Evolutionary conservation across 139 green algal genomes (phyloP), one percentile per base, ranked within the genome.

Genomic region (Coelastrella sp.): DNA sequence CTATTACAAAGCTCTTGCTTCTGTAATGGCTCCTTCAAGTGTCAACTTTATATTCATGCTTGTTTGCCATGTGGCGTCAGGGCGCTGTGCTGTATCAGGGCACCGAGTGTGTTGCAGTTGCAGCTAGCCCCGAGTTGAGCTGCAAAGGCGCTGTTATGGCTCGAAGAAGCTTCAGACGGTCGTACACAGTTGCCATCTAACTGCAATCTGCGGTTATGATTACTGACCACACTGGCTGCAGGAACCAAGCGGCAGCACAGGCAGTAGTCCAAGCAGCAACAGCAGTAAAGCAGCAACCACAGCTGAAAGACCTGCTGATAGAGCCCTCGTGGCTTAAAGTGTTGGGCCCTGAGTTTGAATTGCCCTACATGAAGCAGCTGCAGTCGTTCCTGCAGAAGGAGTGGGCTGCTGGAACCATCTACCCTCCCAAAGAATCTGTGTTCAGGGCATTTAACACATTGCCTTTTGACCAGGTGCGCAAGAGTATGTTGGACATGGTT

Each of bases 401-500:
- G 90, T 98, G 96, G 96, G 76, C 86, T 4, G 20, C n/a, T 3
- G 90, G 93, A 57, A 88, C 88, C 7, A 92, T 99, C 3, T 99
- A 96, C 90, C 98, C 98, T 0, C 93, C 96, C 3, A 90, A 94
- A 20, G 79, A 95, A 16, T 59, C 79, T n/a, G 94, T 99, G 8
- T 99, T 99, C 93, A 92, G 93, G 76, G 95, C 95, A 0, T 85
- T 97, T 74, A 98, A 97, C 90, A 87, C 71, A 47, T 93, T 92
- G 59, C 95, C 95, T 0, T 90, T 97, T 56, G 90, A 95, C 66
- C 79, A 95, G 23, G 93, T 97, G 75, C 5, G 83, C 13, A 83
- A 14, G 14, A 76, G 16, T 14, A 32, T 47, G 17, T 5, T 32
- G 14, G 16, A 23, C 16, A 6, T 76, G 68, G 16, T 22, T 10